A percentile compares a stretch with the other conserved stretches of the same genome.
Conservation (phyloP, 2,329 filamentous ascomycete genomes). For the Trichothecium roseum region DNA sequence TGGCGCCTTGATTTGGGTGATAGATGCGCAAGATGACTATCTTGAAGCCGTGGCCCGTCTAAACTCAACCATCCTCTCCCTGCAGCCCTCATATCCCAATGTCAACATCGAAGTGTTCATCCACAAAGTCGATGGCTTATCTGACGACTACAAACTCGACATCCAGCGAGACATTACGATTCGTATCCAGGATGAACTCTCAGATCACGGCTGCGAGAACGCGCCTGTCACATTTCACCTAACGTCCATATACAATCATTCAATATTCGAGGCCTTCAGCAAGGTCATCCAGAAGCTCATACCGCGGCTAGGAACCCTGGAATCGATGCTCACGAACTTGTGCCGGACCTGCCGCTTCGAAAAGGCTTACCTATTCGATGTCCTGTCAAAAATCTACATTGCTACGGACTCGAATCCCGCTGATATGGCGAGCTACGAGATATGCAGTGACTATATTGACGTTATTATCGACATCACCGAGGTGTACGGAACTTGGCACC, state of each 20-base stretch:
- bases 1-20: conserved; percentile 94
- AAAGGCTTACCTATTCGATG: conserved; percentile 96
- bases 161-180: conserved; percentile 96
- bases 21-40: conserved; percentile 97
- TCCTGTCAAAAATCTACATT: conserved; percentile 97
- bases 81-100: conserved; percentile 80
- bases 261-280: conserved; percentile 95
- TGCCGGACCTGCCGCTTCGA: conserved; percentile 92
- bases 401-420: conserved; percentile 89
- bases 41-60: conserved; percentile 80
- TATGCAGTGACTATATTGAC: conserved; percentile 97
- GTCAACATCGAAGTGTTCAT: conserved; percentile 99
- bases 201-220: conserved; percentile 86
- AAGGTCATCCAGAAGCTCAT: conserved; percentile 98
- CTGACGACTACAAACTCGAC: conserved; percentile 91
- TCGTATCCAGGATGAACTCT: conserved; percentile 90
- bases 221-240: conserved; percentile 90
- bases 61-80: conserved; percentile 78
- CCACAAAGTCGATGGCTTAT: conserved; percentile 96
- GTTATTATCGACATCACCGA: conserved; percentile 96
- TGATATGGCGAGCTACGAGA: conserved; percentile 93
- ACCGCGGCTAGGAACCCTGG: conserved; percentile 82
- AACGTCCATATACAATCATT: conserved; percentile 97
- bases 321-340: conserved; percentile 87
- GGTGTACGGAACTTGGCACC: conserved; percentile 72